Percentiles rank a stretch among this genome's conserved stretches.
phyloP scores from a whole-genome alignment of 1,139 yeast species.

The Yamadazyma trypodendri region DNA sequence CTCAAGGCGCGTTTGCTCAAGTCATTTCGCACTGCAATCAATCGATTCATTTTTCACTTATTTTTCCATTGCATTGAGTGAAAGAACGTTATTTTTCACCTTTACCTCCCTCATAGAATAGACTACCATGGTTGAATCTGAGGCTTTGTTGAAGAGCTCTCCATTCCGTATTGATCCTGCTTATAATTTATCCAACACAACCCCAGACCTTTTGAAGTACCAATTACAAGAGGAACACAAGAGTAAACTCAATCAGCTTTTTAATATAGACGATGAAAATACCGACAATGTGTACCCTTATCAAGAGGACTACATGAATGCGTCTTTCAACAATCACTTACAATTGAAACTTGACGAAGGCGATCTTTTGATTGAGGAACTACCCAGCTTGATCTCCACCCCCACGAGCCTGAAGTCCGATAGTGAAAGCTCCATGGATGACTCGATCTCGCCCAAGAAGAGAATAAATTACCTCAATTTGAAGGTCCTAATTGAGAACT shows the following conservation, averaged over 20 bases:
- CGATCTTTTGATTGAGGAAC: conserved; percentile 21
- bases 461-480: conserved; percentile 36
- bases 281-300: conserved; percentile 12
- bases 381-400: conserved; percentile 22
- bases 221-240: conserved; percentile 46
- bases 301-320: conserved; percentile 24
- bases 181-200: conserved; percentile 18
- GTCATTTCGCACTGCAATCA: no score
- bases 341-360: conserved; percentile 36
- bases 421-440: conserved; percentile 4
- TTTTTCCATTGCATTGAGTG: no score
- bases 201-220: conserved; percentile 44
- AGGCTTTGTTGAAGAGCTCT: conserved; percentile 33
- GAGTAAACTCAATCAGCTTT: conserved; percentile 25
- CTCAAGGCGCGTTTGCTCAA: no score
- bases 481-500: conserved; percentile 44
- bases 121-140: conserved; percentile 32
- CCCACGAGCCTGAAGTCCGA: conserved; percentile 18
- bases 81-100: neutral
- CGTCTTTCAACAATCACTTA: conserved; percentile 37
- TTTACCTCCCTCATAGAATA: neutral
- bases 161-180: conserved; percentile 33
- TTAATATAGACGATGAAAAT: conserved; percentile 1
- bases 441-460: conserved; percentile 1
- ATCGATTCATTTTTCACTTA: no score